Evolutionary conservation across 164 flowering plant genomes (phyloP).

Genomic region (Chimonanthus salicifolius): DNA sequence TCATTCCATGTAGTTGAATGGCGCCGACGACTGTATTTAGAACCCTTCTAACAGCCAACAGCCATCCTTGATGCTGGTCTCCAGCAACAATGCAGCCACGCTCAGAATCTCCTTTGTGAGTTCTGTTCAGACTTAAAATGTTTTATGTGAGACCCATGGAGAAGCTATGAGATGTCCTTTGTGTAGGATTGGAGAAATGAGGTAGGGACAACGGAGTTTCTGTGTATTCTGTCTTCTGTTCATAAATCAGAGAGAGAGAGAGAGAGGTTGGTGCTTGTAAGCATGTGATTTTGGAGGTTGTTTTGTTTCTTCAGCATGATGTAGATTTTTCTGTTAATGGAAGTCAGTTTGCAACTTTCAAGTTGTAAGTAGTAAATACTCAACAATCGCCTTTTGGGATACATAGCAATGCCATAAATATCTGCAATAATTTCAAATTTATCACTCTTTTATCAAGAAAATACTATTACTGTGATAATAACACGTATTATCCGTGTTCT

Average conservation of each 20-base stretch:
- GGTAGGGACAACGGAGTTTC: background rate
- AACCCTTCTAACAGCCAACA: slow-evolving; percentile 2
- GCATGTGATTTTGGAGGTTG: background rate
- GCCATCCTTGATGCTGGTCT: background rate
- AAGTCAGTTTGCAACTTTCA: too few relatives aligned
- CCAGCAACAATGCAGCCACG: background rate
- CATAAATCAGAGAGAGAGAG: background rate
- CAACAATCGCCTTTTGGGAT: too few relatives aligned
- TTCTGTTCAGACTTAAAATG: background rate
- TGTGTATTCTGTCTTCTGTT: background rate
- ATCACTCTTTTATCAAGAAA: too few relatives aligned
- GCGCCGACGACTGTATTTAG: background rate
- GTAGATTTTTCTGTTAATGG: too few relatives aligned
- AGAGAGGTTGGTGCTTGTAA: background rate
- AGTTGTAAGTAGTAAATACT: too few relatives aligned
- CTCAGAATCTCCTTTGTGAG: background rate
- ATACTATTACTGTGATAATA: too few relatives aligned
- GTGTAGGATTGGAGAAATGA: background rate
- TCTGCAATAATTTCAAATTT: too few relatives aligned
- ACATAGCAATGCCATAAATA: too few relatives aligned
- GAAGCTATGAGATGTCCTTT: background rate
- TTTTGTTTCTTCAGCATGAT: too few relatives aligned
- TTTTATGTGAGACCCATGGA: background rate
- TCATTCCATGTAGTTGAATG: background rate
- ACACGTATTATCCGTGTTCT: too few relatives aligned